Evolutionary conservation across 2,329 filamentous ascomycete species (phyloP), one percentile per base, ranked within the genome.

Genomic region (Botrytis fragariae): DNA sequence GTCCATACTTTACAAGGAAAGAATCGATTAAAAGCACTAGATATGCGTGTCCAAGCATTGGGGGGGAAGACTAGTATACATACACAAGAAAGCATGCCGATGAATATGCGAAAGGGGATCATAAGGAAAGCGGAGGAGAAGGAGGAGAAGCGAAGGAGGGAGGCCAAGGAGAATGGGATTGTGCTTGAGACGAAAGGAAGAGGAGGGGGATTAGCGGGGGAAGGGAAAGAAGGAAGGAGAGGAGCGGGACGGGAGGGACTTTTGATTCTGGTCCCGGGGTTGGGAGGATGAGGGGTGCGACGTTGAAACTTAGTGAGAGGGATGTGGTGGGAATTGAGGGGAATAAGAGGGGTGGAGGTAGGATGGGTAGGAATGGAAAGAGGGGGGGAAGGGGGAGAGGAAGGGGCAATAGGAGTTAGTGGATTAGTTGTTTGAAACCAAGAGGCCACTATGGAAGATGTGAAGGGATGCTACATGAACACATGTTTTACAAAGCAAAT

Each of bases 121-220:
- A 84, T 85, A 25, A 87, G 88, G 1, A 93, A 94, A 70, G 88
- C 88, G 35, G 85, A 82, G 2, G 83, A 85, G 42, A 89, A 88
- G 74, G 95, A 98, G 81, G 84, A 87, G 20, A 92, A 88, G 84
- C 85, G 95, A 69, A 86, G 95, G 54, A 86, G 85, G 59, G 93
- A 97, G 81, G 96, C 96, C 2, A 89, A 87, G 79, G 95, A 98
- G 85, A 97, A 95, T 78, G 96, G 95, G 9, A 91, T 98, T 78
- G 90, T 98, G 67, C 84, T 98, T 48, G 96, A 98, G 85, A 86
- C 85, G 75, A 83, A 81, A 73, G 84, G 83, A 71, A 85, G 81
- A 65, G 74, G 79, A 74, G 77, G 81, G 80, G 78, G 76, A 81
- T 82, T 81, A 81, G 81, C 80, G 83, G 87, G 82, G 85, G 89